Conservation (phyloP, 208 protist genomes). For the Trypanosoma brucei region DNA sequence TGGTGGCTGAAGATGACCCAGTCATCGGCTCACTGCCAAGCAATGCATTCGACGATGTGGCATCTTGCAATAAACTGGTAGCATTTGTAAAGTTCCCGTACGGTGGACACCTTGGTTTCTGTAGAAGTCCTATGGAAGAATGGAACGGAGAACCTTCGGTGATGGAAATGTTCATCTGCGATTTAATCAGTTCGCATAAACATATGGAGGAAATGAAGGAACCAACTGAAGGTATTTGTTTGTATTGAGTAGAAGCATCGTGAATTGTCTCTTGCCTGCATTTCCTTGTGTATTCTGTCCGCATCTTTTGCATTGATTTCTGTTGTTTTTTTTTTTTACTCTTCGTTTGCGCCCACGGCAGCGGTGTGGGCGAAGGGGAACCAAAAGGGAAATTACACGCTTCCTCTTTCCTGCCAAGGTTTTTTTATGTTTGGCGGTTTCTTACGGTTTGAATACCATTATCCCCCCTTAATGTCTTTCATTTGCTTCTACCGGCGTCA, state of each 20-base stretch:
- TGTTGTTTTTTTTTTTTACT: no score
- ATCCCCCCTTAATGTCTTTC: no score
- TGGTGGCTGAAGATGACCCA: constrained; percentile 56
- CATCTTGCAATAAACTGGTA: constrained; percentile 31
- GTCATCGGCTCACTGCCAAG: constrained; percentile 33
- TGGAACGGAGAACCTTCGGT: constrained; percentile 35
- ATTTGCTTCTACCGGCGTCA: no score
- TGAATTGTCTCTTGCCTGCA: not conserved
- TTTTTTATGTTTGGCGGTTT: no score
- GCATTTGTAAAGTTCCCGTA: constrained; percentile 40
- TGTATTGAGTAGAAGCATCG: not conserved
- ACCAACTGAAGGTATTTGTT: not conserved
- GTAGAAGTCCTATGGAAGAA: constrained; percentile 29
- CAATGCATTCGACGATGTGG: constrained; percentile 25
- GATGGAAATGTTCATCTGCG: constrained; percentile 35
- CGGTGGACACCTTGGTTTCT: constrained; percentile 65
- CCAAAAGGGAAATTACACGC: no score
- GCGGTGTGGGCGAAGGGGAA: no score
- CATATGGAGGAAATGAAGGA: not conserved
- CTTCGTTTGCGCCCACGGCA: no score
- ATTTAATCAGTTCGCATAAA: not conserved
- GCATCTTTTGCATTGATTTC: not conserved
- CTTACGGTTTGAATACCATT: no score
- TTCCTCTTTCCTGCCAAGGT: no score
- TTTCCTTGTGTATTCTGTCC: not conserved